Evolutionary conservation across 805 yeast species (phyloP).

Genomic region (Myxozyma geophila): DNA sequence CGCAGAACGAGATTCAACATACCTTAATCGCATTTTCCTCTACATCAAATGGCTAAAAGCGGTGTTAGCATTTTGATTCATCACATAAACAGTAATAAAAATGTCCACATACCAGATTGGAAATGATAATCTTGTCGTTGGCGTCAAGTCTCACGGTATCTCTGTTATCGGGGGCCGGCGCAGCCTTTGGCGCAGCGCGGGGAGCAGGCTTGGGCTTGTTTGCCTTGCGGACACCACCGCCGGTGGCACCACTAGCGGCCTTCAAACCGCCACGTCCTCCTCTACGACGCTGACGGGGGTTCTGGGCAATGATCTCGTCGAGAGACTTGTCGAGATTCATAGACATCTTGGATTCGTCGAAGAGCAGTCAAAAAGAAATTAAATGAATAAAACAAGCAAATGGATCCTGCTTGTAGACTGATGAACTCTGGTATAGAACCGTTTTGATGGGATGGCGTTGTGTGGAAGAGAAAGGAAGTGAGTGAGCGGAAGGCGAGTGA

Average conservation of each 20-base stretch:
- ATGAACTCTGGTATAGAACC: background rate
- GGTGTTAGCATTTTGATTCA: background rate
- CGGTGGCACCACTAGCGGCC: constrained; percentile 25
- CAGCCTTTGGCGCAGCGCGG: constrained; percentile 39
- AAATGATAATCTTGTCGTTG: constrained; percentile 70
- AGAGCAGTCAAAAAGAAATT: background rate
- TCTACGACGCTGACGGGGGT: constrained; percentile 43
- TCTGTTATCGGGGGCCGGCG: constrained; percentile 42
- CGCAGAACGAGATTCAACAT: constrained; percentile 52
- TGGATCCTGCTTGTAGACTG: background rate
- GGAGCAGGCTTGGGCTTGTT: constrained; percentile 44
- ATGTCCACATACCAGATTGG: constrained; percentile 58
- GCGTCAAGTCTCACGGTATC: background rate
- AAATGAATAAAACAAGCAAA: background rate
- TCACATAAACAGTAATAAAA: no score
- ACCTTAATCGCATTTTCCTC: constrained; percentile 83
- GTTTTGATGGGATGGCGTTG: background rate
- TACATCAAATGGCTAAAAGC: constrained; percentile 70
- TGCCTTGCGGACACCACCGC: constrained; percentile 43
- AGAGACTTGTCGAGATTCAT: constrained; percentile 87
- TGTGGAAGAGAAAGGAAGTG: background rate
- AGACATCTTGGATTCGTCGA: constrained; percentile 56
- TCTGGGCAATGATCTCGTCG: constrained; percentile 86
- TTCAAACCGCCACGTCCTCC: constrained; percentile 31
- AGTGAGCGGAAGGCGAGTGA: background rate